phyloP scores from a whole-genome alignment of 1,284 basidiomycete species.

The Naganishia liquefaciens region DNA sequence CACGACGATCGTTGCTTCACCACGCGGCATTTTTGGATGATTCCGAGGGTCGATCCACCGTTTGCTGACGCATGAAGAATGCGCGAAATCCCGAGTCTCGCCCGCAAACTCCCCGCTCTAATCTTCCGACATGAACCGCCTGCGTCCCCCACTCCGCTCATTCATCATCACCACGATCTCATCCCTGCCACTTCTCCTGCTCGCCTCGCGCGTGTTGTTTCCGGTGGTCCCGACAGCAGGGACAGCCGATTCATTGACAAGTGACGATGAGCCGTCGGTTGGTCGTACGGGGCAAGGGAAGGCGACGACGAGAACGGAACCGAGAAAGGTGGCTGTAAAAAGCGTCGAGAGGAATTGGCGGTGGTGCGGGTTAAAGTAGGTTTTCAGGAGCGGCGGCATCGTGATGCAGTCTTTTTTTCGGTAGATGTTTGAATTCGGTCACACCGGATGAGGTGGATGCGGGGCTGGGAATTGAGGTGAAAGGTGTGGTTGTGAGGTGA shows the following conservation, averaged over 20 bases:
- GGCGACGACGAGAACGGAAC: slow-evolving; percentile 51
- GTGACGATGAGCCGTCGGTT: slow-evolving; percentile 30
- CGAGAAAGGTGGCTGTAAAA: slow-evolving; percentile 53
- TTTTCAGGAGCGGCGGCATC: slow-evolving; percentile 53
- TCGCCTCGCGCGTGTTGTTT: background rate
- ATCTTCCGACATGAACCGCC: slow-evolving; percentile 48
- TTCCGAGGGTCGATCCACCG: background rate
- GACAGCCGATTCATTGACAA: slow-evolving; percentile 34
- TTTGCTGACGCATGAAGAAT: background rate
- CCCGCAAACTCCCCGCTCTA: background rate
- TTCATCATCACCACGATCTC: slow-evolving; percentile 54
- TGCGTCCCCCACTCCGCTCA: slow-evolving; percentile 44
- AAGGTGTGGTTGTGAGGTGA: background rate
- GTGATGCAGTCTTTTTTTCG: slow-evolving; percentile 1
- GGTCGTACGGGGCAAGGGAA: slow-evolving; percentile 52
- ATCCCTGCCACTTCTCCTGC: slow-evolving; percentile 28
- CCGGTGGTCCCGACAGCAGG: background rate
- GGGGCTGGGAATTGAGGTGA: background rate
- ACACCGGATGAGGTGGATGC: background rate
- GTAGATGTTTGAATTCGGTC: background rate
- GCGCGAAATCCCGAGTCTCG: background rate
- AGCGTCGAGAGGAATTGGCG: slow-evolving; percentile 52
- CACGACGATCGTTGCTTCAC: too few relatives aligned
- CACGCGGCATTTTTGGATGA: too few relatives aligned
- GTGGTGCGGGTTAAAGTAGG: slow-evolving; percentile 51